phyloP scores from a whole-genome alignment of 805 yeast genomes.

The Debaryomyces prosopidis region DNA sequence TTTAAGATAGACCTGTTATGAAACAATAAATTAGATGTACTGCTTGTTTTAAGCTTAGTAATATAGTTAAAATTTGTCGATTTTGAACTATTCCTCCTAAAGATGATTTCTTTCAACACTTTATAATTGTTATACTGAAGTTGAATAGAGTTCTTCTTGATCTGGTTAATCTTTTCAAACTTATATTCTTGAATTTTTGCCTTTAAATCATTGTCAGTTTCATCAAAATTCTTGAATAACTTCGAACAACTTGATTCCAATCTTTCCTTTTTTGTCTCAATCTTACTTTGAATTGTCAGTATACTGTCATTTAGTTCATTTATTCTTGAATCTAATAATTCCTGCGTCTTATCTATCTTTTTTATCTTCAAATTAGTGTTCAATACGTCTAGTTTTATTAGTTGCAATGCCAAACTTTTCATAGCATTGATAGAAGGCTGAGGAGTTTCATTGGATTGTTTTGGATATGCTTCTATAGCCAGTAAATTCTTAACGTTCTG shows the following conservation, averaged over 20 bases:
- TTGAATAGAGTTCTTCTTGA: slow-evolving; percentile 25
- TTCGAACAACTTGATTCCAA: background rate
- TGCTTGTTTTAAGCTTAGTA: slow-evolving; percentile 1
- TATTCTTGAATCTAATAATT: slow-evolving; percentile 5
- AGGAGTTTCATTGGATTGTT: slow-evolving; percentile 13
- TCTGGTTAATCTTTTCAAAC: slow-evolving; percentile 14
- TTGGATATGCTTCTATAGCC: background rate
- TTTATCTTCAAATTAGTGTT: slow-evolving; percentile 15
- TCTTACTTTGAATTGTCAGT: background rate
- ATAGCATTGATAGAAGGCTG: slow-evolving; percentile 16
- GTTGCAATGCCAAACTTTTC: slow-evolving; percentile 27
- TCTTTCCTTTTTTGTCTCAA: background rate
- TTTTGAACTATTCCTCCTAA: slow-evolving; percentile 10
- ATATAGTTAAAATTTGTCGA: background rate
- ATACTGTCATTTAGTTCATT: slow-evolving; percentile 2
- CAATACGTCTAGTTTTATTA: slow-evolving; percentile 26
- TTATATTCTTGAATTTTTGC: slow-evolving; percentile 6
- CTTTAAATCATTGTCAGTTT: background rate
- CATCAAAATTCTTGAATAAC: background rate
- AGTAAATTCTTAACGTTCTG: background rate
- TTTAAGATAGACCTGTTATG: slow-evolving; percentile 28
- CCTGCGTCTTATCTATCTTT: slow-evolving; percentile 5
- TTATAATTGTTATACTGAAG: slow-evolving; percentile 23
- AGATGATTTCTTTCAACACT: slow-evolving; percentile 25
- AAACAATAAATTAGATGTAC: slow-evolving; percentile 11